Evolutionary conservation across 768 basidiomycete species (phyloP).

Genomic region (Fomitopsis pulvina): DNA sequence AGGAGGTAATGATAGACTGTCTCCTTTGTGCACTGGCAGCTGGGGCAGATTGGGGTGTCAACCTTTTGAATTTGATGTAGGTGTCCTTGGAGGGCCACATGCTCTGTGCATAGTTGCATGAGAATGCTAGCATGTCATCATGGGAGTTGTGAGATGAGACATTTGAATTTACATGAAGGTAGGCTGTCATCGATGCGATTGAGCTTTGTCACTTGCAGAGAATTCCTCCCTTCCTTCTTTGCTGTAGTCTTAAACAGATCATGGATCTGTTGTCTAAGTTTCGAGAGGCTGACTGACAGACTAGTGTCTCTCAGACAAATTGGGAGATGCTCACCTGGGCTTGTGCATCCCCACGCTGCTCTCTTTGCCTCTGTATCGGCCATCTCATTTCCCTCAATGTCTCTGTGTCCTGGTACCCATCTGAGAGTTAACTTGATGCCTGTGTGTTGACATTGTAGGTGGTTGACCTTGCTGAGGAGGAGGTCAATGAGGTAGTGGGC

Average conservation of each 20-base stretch:
- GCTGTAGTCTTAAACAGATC: background rate
- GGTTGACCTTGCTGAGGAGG: background rate
- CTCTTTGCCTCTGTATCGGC: constrained; percentile 10
- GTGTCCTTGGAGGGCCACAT: constrained; percentile 25
- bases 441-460: background rate
- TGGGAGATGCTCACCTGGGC: background rate
- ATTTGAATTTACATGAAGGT: constrained; percentile 1
- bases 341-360: constrained; percentile 5
- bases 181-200: background rate
- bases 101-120: constrained; percentile 27
- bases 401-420: constrained; percentile 11
- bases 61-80: constrained; percentile 11
- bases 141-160: background rate
- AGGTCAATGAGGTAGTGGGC: constrained; percentile 8
- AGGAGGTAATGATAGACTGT: constrained; percentile 17
- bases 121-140: constrained; percentile 13
- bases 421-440: constrained; percentile 1
- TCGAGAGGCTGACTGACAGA: constrained; percentile 7
- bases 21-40: constrained; percentile 4
- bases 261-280: constrained; percentile 1
- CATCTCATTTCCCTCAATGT: constrained; percentile 8
- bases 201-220: background rate
- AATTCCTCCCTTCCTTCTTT: background rate
- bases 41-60: constrained; percentile 7
- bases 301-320: constrained; percentile 1